A percentile compares a stretch with the other conserved stretches of the same genome.
These are phyloP conservation scores for Perilla frutescens DNA, from an alignment of 257 asterid species.

Conservation along the genomic window DNA sequence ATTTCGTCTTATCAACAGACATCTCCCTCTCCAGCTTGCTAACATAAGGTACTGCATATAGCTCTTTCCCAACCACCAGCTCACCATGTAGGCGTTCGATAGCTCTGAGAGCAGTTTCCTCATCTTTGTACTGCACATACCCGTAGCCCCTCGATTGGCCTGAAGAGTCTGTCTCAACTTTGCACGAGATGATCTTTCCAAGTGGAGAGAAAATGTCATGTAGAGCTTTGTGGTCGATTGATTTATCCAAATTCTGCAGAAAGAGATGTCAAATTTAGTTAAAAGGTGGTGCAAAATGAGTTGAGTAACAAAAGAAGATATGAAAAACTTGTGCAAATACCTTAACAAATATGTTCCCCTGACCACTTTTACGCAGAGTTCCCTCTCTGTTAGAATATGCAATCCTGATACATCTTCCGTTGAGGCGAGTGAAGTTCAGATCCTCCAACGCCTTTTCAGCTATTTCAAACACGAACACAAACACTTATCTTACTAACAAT, in stretches of 20 bases:
- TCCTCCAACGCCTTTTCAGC: slow-evolving; percentile 43
- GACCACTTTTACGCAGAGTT: slow-evolving; percentile 49
- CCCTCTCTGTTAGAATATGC: slow-evolving; percentile 60
- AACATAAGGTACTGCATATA: slow-evolving; percentile 58
- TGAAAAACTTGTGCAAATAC: slow-evolving; percentile 30
- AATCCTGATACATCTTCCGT: slow-evolving; percentile 61
- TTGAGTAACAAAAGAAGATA: background rate
- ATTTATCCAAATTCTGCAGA: slow-evolving; percentile 48
- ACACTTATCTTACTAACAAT: no score
- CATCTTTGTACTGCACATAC: slow-evolving; percentile 57
- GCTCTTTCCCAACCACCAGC: slow-evolving; percentile 40
- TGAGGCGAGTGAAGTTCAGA: slow-evolving; percentile 50
- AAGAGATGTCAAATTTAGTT: background rate
- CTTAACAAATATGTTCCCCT: slow-evolving; percentile 70
- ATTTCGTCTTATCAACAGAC: slow-evolving; percentile 54
- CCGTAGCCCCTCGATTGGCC: slow-evolving; percentile 76
- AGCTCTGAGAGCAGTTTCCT: slow-evolving; percentile 56
- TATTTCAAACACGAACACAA: background rate
- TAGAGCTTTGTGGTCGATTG: slow-evolving; percentile 60
- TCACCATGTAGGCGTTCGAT: slow-evolving; percentile 54
- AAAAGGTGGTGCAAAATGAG: background rate
- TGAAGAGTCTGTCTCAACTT: slow-evolving; percentile 52
- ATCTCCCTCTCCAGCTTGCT: slow-evolving; percentile 66
- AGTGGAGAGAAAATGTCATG: slow-evolving; percentile 54
- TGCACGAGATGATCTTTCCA: slow-evolving; percentile 65